phyloP scores from a whole-genome alignment of 2,329 filamentous ascomycete genomes.

The Ploettnerulaceae sp. region DNA sequence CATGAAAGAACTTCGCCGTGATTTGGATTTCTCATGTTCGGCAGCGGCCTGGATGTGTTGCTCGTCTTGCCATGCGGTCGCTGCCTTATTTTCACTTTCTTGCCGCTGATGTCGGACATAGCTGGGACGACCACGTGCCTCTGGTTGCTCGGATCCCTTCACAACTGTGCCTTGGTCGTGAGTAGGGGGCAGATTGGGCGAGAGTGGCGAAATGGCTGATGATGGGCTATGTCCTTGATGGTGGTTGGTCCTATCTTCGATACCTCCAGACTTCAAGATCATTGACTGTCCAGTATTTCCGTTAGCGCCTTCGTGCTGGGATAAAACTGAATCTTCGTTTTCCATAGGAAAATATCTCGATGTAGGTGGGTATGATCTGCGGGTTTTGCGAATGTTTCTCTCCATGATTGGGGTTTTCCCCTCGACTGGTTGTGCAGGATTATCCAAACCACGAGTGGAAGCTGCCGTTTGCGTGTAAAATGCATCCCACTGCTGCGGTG shows the following conservation, averaged over 20 bases:
- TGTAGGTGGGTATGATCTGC: constrained; percentile 14
- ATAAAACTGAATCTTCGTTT: constrained; percentile 8
- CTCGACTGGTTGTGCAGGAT: not conserved
- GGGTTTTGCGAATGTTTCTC: constrained; percentile 15
- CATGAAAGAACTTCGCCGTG: constrained; percentile 5
- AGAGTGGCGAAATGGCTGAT: not conserved
- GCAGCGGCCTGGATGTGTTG: constrained; percentile 4
- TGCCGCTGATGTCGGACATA: constrained; percentile 16
- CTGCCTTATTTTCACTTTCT: constrained; percentile 13
- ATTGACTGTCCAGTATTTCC: constrained; percentile 7
- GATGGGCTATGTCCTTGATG: not conserved
- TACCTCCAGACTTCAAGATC: not conserved
- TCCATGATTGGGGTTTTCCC: constrained; percentile 19
- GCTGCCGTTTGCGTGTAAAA: constrained; percentile 13
- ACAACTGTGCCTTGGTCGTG: not conserved
- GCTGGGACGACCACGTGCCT: constrained; percentile 5
- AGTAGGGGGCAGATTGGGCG: not conserved
- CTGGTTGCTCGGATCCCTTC: constrained; percentile 3
- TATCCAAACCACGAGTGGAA: not conserved
- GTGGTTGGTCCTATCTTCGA: not conserved
- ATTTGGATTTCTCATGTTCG: constrained; percentile 11
- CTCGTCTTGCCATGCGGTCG: constrained; percentile 12
- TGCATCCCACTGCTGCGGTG: constrained; percentile 19
- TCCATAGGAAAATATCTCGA: constrained; percentile 14
- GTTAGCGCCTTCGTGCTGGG: constrained; percentile 9